Evolutionary conservation across 2,329 filamentous ascomycete genomes (phyloP).

Genomic region (Trichoderma semiorbis): DNA sequence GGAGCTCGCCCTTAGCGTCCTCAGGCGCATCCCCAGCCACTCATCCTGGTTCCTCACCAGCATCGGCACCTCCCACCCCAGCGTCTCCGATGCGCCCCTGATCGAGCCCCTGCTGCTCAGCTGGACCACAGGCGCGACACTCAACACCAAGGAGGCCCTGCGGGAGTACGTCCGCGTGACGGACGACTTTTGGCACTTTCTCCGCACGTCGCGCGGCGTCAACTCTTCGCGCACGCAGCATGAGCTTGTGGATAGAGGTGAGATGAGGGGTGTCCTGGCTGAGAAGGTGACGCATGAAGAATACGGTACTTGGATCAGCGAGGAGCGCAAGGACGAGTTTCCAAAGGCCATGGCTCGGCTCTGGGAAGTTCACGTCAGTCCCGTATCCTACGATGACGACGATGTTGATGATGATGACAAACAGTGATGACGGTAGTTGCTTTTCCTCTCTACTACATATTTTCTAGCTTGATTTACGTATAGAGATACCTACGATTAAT

Average conservation of each 20-base stretch:
- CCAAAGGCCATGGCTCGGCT: slow-evolving; percentile 33
- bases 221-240: background rate
- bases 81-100: slow-evolving; percentile 63
- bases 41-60: slow-evolving; percentile 54
- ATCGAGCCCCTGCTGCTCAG: slow-evolving; percentile 59
- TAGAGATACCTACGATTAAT: background rate
- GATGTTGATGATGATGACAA: background rate
- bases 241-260: background rate
- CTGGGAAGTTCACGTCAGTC: slow-evolving; percentile 44
- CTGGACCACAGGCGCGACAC: slow-evolving; percentile 58
- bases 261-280: slow-evolving; percentile 45
- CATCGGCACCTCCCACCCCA: slow-evolving; percentile 57
- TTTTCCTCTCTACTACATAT: background rate
- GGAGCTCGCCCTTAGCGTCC: slow-evolving; percentile 48
- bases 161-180: slow-evolving; percentile 58
- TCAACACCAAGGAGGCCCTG: slow-evolving; percentile 53
- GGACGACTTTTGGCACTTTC: slow-evolving; percentile 53
- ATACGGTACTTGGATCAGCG: slow-evolving; percentile 40
- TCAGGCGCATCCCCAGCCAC: slow-evolving; percentile 41
- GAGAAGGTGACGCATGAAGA: slow-evolving; percentile 45
- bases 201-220: slow-evolving; percentile 22
- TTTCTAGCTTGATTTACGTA: background rate
- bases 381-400: slow-evolving; percentile 17
- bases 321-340: slow-evolving; percentile 31
- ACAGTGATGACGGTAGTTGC: background rate